phyloP scores from a whole-genome alignment of 2,329 filamentous ascomycete genomes.

The Aspergillus aculeatinus region DNA sequence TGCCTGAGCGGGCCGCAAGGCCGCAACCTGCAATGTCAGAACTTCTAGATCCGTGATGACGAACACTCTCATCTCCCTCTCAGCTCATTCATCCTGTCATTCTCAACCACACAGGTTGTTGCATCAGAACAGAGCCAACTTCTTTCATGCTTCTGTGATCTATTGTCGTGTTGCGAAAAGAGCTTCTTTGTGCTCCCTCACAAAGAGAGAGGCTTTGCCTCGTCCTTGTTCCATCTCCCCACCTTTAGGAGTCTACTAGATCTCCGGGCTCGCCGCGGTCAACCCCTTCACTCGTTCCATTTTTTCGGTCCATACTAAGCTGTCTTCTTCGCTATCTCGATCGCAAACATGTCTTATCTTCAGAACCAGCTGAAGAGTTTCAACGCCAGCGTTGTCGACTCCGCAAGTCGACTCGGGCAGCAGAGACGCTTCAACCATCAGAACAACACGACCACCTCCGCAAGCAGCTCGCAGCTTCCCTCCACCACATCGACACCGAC shows the following conservation, averaged over 20 bases:
- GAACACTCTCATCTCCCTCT: neutral
- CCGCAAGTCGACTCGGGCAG: constrained; percentile 62
- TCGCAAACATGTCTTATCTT: constrained; percentile 60
- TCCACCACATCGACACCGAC: constrained; percentile 37
- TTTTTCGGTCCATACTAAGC: neutral
- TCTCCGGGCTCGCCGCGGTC: neutral
- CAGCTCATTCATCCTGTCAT: neutral
- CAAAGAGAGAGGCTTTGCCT: constrained; percentile 15
- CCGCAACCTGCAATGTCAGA: neutral
- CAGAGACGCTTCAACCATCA: constrained; percentile 48
- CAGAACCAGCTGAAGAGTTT: constrained; percentile 65
- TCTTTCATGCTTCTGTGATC: constrained; percentile 11
- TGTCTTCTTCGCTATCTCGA: neutral
- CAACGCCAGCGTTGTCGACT: constrained; percentile 61
- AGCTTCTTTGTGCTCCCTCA: constrained; percentile 17
- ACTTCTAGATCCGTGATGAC: constrained; percentile 4
- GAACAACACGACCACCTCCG: constrained; percentile 50
- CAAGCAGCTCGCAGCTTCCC: constrained; percentile 58
- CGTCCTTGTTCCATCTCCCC: neutral
- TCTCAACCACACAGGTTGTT: neutral
- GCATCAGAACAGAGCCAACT: neutral
- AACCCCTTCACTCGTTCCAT: neutral
- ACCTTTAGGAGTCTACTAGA: neutral
- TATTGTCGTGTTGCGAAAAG: constrained; percentile 1
- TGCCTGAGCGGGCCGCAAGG: constrained; percentile 5